phyloP scores from a whole-genome alignment of 208 protist genomes.

The Polymyxa betae region DNA sequence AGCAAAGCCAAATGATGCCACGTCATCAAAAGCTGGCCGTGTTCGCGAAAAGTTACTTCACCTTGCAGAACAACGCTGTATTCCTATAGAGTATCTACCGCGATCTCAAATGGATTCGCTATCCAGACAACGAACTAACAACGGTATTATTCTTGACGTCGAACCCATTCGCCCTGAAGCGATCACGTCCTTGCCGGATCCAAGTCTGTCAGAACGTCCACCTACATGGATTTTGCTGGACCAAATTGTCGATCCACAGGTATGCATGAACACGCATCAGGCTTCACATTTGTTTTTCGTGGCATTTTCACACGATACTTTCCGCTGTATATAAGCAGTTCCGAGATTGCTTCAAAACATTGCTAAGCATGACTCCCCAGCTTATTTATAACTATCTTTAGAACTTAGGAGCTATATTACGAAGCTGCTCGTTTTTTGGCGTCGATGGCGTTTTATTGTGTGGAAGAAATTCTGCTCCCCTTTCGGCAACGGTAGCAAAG shows the following conservation, averaged over 20 bases:
- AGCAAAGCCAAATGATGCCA: not conserved
- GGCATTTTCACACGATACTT: too few species aligned
- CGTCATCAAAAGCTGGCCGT: not conserved
- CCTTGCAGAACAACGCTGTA: not conserved
- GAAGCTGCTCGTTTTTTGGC: constrained; percentile 32
- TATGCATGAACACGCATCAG: too few species aligned
- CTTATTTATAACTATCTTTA: not conserved
- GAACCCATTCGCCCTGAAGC: not conserved
- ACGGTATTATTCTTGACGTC: constrained; percentile 37
- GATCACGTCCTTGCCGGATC: not conserved
- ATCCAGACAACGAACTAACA: not conserved
- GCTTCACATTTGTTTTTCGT: too few species aligned
- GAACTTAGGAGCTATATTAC: constrained; percentile 22
- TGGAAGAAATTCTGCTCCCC: not conserved
- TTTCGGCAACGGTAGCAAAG: constrained; percentile 9
- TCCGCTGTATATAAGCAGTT: too few species aligned
- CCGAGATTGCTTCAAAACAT: too few species aligned
- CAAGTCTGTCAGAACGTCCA: not conserved
- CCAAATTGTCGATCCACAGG: constrained; percentile 18
- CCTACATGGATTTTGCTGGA: not conserved
- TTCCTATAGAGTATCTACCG: not conserved
- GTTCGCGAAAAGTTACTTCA: not conserved
- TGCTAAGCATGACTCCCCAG: not conserved
- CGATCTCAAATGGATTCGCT: not conserved
- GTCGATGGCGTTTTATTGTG: not conserved